Conservation (phyloP, 2,329 filamentous ascomycete genomes). For the Fusarium dimerum region DNA sequence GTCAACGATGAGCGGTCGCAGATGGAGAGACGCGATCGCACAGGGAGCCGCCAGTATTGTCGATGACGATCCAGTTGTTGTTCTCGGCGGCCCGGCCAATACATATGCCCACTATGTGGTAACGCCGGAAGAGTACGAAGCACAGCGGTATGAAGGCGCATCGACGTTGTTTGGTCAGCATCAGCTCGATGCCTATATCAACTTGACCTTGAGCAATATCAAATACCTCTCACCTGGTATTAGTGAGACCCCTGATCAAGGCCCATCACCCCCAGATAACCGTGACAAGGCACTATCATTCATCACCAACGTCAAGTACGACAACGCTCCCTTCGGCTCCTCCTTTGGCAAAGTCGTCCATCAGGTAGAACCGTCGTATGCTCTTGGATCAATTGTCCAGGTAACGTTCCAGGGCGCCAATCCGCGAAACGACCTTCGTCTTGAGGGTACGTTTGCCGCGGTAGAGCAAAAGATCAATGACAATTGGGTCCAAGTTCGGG, state of each 20-base stretch:
- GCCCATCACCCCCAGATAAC: conserved; percentile 66
- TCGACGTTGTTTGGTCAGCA: conserved; percentile 83
- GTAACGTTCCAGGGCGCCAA: conserved; percentile 83
- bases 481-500: conserved; percentile 66
- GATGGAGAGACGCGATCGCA: conserved; percentile 79
- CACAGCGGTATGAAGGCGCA: conserved; percentile 94
- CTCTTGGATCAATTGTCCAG: conserved; percentile 55
- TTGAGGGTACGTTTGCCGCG: conserved; percentile 75
- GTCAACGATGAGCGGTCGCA: conserved; percentile 81
- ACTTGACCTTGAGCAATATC: conserved; percentile 68
- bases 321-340: conserved; percentile 65
- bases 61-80: conserved; percentile 64
- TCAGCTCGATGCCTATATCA: conserved; percentile 76
- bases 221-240: conserved; percentile 38
- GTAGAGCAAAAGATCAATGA: conserved; percentile 62
- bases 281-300: conserved; percentile 74
- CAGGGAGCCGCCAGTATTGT: conserved; percentile 43
- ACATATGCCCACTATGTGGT: conserved; percentile 83
- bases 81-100: conserved; percentile 87
- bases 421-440: conserved; percentile 81
- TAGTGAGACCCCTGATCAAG: conserved; percentile 51
- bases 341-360: conserved; percentile 68
- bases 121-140: conserved; percentile 76
- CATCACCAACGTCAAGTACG: conserved; percentile 76
- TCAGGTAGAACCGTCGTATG: conserved; percentile 51